Conservation (phyloP, 345 rosid genomes). For the Hypericum perforatum region DNA sequence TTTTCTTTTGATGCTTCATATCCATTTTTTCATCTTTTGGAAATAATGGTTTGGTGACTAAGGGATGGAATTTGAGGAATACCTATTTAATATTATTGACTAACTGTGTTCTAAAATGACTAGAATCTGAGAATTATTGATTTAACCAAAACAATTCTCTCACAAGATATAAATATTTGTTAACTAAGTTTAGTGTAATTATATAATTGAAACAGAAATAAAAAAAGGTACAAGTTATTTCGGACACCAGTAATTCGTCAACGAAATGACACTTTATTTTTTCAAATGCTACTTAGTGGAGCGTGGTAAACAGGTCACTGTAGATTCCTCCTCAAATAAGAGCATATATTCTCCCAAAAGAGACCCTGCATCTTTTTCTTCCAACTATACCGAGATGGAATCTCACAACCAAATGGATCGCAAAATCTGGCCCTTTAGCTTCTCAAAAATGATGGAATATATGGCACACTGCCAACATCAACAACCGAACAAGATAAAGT, state of each 20-base stretch:
- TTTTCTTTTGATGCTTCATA: slow-evolving; percentile 5
- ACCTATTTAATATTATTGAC: slow-evolving; percentile 15
- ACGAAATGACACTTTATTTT: not conserved
- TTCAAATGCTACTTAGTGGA: slow-evolving; percentile 9
- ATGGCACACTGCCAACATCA: too few species aligned
- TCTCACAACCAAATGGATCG: too few species aligned
- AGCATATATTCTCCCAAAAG: slow-evolving; percentile 16
- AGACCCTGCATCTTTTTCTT: slow-evolving; percentile 4
- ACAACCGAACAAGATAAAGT: too few species aligned
- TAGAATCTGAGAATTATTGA: not conserved
- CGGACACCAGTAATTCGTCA: slow-evolving; percentile 8
- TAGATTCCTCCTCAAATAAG: slow-evolving; percentile 8
- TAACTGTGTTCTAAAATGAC: slow-evolving; percentile 10
- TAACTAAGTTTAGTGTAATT: too few species aligned
- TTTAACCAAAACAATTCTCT: too few species aligned
- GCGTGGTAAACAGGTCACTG: not conserved
- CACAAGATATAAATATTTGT: too few species aligned
- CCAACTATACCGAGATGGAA: not conserved
- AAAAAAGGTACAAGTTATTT: not conserved
- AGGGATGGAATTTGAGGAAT: slow-evolving; percentile 21
- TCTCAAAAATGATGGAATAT: too few species aligned
- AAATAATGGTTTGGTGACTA: slow-evolving; percentile 39
- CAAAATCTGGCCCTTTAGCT: too few species aligned
- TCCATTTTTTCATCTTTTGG: slow-evolving; percentile 1
- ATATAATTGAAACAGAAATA: not conserved